Evolutionary conservation across 1,139 yeast species (phyloP), one percentile per base, ranked within the genome.

Genomic region (Pichia norvegensis): DNA sequence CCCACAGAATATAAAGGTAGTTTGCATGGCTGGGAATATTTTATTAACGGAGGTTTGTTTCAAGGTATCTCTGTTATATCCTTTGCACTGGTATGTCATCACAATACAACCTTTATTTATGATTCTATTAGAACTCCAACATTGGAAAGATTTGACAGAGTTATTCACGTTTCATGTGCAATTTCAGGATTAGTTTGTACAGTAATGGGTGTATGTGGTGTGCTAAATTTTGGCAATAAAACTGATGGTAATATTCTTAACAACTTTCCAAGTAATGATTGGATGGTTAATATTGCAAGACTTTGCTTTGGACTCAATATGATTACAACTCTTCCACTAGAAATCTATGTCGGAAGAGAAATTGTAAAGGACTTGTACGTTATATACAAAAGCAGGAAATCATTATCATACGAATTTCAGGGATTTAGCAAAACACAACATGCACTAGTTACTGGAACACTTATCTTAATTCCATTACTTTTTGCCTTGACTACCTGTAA

Each of bases 61-160:
- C 95, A 88, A 62, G 96, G 96, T 1, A 79, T 90, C 22, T 81
- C 94, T 19, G 95, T 90, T 43, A 86, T 90, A 31, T 87, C 96
- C 0, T 90, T 90, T 68, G 95, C 97, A 6, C 74, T 90, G 56
- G 97, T 90, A 4, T 90, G 97, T 60, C 97, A 90, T 59, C 97
- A 90, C 63, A 90, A 90, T 60, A 86, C 97, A 0, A 78, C 90
- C 38, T 82, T 88, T 58, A 90, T 90, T 39, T 90, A 82, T 66
- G 87, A 86, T 59, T 86, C 96, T 0, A 73, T 90, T 59, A 75
- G 74, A 52, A 77, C 77, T 29, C 92, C 95, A 4, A 80, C 95
- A 2, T 63, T 86, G 57, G 80, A 78, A 51, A 72, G 90, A 52
- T 90, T 90, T 60, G 73, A 84, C 40, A 72, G 68, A 37, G 75